Base-by-base conservation (phyloP, 495 filamentous ascomycete genomes). In the Neurospora sp. region DNA sequence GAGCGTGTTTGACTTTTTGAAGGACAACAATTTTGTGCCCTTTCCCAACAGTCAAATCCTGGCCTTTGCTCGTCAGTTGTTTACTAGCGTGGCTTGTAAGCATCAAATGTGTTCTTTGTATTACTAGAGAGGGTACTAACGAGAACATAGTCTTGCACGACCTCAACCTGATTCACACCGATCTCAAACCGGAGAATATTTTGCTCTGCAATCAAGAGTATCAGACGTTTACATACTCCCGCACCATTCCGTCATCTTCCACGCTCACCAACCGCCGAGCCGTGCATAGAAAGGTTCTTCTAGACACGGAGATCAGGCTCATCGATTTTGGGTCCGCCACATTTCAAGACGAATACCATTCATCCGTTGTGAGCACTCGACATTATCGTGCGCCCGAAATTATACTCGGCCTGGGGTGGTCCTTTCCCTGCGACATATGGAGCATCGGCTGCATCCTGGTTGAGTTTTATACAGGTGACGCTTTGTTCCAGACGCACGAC, bases 21-120 rank as follows among this genome's bases (percentile, higher is more conserved):
- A 99, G 84, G 89, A 90, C 76, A 98, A 98, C 80, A 85, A 86
- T 68, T 99, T 98, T 80, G 93, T 96, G 35, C 96, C 96, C 3
- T 99, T 99, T 80, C 96, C 96, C n/a, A 98, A 96, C 86, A 97
- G 94, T 77, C 94, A 99, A 80, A 99, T 99, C 73, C 96, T 98
- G 81, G 93, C 88, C 77, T 98, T 99, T 86, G 96, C 96, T 14
- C 89, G 95, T 53, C 96, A 99, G 78, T 84, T 99, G 20, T 91
- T 99, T 70, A 98, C 94, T n/a, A 98, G 96, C 78, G 96, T 99
- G 75, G 96, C 96, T 70, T 99, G 94, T 98, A 84, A 87, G 94
- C 88, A n/a, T 69, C 40, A 35, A 35, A 35, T 68, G 18, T 12
- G 12, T 69, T 37, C 42, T 20, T 9, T 8, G 39, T 27, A 27